Percentiles rank a stretch among this genome's conserved stretches.
Evolutionary conservation across 345 rosid species (phyloP).

Genomic region (Euphorbia peplus): DNA sequence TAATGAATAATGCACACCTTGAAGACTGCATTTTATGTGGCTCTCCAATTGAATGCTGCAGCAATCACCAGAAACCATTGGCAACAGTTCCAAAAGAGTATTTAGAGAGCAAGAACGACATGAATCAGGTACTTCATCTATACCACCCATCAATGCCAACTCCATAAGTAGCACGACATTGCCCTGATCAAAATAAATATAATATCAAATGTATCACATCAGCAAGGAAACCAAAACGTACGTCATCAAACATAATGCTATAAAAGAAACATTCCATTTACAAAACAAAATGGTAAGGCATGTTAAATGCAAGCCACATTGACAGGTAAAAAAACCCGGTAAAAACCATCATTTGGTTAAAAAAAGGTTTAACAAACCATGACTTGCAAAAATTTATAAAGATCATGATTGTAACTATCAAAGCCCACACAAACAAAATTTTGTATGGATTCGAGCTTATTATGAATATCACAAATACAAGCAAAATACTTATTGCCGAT

Average conservation of each 20-base stretch:
- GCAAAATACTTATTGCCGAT: neutral
- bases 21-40: conserved; percentile 50
- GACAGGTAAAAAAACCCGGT: neutral
- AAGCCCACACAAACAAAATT: neutral
- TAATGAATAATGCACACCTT: conserved; percentile 48
- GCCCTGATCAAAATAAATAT: conserved; percentile 43
- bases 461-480: neutral
- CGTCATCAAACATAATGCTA: neutral
- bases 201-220: neutral
- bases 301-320: neutral
- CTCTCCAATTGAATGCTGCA: conserved; percentile 43
- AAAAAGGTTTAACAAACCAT: neutral
- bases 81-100: conserved; percentile 52
- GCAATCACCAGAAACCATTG: conserved; percentile 39
- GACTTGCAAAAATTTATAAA: neutral
- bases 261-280: neutral
- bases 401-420: neutral
- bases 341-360: neutral
- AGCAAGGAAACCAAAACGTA: neutral
- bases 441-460: neutral
- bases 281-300: neutral
- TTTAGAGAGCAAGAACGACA: conserved; percentile 43
- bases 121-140: conserved; percentile 47
- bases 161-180: conserved; percentile 60
- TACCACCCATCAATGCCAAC: conserved; percentile 59